Evolutionary conservation across 441 rosid genomes (phyloP), one percentile per base, ranked within the genome.

Genomic region (Corymbia citriodora): DNA sequence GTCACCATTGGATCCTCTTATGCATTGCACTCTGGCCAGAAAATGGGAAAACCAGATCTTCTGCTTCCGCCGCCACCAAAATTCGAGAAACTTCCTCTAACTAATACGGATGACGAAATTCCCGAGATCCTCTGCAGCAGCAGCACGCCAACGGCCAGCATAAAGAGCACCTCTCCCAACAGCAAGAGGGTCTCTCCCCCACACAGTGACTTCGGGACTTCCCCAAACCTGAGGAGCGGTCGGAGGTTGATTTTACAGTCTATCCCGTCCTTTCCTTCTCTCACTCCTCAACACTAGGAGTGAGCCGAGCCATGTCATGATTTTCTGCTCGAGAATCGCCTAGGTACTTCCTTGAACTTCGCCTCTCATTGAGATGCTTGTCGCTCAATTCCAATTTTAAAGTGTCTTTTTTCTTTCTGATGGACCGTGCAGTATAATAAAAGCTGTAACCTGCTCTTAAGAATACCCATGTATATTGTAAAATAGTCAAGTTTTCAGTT

Each of bases 1-100:
- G 96, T 95, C 87, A 93, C 96, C 36, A 90, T 95, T 7, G 98
- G 96, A 90, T 94, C 98, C 88, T 94, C 98, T 18, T 89, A 95
- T 59, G 94, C 93, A 87, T 87, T 93, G 81, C 93, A 83, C 59
- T 88, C 90, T 9, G 92, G 90, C 55, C 93, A 92, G 81, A 94
- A 90, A 52, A 92, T 92, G 31, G 96, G 94, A 87, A 98, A 94
- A 91, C 95, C 94, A 10, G 95, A 93, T 79, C 92, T 93, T 86
- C 91, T 94, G 57, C 91, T 92, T 55, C 91, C 93, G 1, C 85
- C 53, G 23, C 94, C 93, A 89, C 90, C 92, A 45, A 89, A 49
- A 63, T 90, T 90, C 33, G 90, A 87, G 63, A 52, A 91, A 36
- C 49, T 79, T 61, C 92, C 87, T 55, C 92, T 53, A 90, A 89